Conservation (phyloP, 768 basidiomycete genomes). For the Cyathus striatus region DNA sequence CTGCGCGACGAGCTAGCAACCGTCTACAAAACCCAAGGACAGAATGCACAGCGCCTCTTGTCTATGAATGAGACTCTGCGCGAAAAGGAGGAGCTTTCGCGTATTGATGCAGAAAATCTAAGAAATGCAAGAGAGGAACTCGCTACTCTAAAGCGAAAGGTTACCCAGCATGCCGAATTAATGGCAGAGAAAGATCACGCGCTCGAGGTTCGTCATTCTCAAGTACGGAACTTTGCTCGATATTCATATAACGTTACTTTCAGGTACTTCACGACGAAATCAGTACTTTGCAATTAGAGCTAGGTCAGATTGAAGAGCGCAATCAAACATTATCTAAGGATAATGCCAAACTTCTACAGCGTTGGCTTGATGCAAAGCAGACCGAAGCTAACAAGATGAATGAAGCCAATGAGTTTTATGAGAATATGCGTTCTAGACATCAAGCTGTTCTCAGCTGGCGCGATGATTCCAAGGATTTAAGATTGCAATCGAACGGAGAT, state of each 20-base stretch:
- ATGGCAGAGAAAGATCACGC: slow-evolving; percentile 88
- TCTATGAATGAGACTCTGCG: slow-evolving; percentile 93
- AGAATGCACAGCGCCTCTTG: slow-evolving; percentile 89
- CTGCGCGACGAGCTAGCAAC: slow-evolving; percentile 90
- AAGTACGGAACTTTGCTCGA: slow-evolving; percentile 1
- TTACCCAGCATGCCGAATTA: slow-evolving; percentile 78
- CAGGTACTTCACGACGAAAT: slow-evolving; percentile 96
- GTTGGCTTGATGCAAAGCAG: slow-evolving; percentile 96
- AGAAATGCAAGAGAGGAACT: slow-evolving; percentile 77
- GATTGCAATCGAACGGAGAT: slow-evolving; percentile 24
- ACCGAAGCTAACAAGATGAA: slow-evolving; percentile 93
- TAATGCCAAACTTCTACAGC: slow-evolving; percentile 91
- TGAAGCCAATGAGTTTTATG: slow-evolving; percentile 85
- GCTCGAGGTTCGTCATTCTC: slow-evolving; percentile 62
- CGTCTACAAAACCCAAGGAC: slow-evolving; percentile 93
- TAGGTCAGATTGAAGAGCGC: slow-evolving; percentile 83
- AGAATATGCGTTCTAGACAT: slow-evolving; percentile 76
- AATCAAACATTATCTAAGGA: slow-evolving; percentile 86
- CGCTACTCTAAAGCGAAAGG: slow-evolving; percentile 62
- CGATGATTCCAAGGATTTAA: slow-evolving; percentile 29
- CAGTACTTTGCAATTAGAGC: slow-evolving; percentile 85
- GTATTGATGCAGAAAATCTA: slow-evolving; percentile 77
- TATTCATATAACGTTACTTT: slow-evolving; percentile 2
- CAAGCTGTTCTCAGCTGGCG: slow-evolving; percentile 58
- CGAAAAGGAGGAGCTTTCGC: slow-evolving; percentile 85